Evolutionary conservation across 208 protist genomes (phyloP), one percentile per base, ranked within the genome.

Genomic region (Leishmania gerbilli): DNA sequence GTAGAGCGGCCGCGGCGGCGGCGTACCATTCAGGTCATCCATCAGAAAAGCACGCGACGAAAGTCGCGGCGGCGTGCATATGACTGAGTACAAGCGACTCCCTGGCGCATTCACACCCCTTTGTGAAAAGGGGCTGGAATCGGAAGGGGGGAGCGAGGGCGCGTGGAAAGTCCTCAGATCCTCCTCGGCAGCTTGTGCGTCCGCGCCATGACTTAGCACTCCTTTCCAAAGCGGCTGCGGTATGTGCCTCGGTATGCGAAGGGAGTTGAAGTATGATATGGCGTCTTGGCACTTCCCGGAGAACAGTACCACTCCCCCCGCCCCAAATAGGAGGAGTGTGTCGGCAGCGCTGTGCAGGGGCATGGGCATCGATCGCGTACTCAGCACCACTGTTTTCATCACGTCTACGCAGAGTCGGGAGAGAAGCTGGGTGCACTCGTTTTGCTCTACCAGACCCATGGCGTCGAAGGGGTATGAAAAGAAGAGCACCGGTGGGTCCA

Each of bases 331-430:
- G 34, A 93, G 87, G 21, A 84, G 71, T 9, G 89, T 92, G 65
- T 84, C 79, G 37, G 89, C 75, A 1, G 75, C 71, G 40, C 85
- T 75, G 79, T 90, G 87, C 27, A 92, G 56, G 67, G 88, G 78
- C 78, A 86, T 83, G 17, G 81, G 60, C 67, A 91, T 83, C 17
- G 81, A 84, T 27, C 69, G 80, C 68, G 85, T 84, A 60, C 83
- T 88, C 79, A 94, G 64, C 51, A 94, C 81, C 49, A 94, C 87
- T 17, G 91, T 94, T 71, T 94, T 94, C 65, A 77, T 74, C 4
- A 92, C 45, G 53, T 84, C 74, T 58, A n/a, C 60, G 27, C 89
- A 77, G 56, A 94, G 64, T 24, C 80, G 79, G 27, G 74, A 82
- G 45, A 94, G 81, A 15, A 92, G 37, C n/a, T 74, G 72, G 15